These are phyloP conservation scores for Cantharellus cinnabarinus DNA, from an alignment of 768 basidiomycete species.

Conservation along the genomic window DNA sequence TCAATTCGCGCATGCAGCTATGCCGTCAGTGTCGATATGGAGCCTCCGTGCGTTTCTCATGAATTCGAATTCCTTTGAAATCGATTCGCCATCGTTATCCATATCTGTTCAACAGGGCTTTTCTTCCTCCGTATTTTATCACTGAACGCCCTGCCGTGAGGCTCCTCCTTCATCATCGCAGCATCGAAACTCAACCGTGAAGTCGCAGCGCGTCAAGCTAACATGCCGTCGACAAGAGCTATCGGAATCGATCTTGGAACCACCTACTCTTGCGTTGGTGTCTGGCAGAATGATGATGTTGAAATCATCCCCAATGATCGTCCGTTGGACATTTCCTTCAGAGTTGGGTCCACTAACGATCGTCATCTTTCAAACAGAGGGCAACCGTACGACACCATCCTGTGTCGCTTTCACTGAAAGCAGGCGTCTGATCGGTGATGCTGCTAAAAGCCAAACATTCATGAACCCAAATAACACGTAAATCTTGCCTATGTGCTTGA, in stretches of 20 bases:
- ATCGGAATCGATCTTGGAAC: constrained; percentile 84
- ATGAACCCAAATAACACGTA: constrained; percentile 94
- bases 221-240: constrained; percentile 30
- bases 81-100: too few relatives aligned
- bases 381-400: constrained; percentile 87
- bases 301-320: constrained; percentile 93
- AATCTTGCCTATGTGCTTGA: constrained; percentile 10
- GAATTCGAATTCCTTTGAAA: too few relatives aligned
- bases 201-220: too few relatives aligned
- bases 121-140: too few relatives aligned
- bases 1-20: too few relatives aligned
- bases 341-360: background rate
- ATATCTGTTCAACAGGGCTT: too few relatives aligned
- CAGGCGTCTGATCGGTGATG: constrained; percentile 97
- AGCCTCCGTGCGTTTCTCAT: too few relatives aligned
- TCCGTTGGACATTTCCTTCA: background rate
- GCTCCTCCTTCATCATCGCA: too few relatives aligned
- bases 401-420: constrained; percentile 89
- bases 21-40: too few relatives aligned
- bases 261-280: constrained; percentile 96
- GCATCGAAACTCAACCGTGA: too few relatives aligned
- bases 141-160: too few relatives aligned
- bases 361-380: constrained; percentile 20
- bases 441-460: constrained; percentile 95
- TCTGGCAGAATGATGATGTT: constrained; percentile 98